Conservation (phyloP, 495 filamentous ascomycete species). For the Pseudoneurospora amorphoporcata region DNA sequence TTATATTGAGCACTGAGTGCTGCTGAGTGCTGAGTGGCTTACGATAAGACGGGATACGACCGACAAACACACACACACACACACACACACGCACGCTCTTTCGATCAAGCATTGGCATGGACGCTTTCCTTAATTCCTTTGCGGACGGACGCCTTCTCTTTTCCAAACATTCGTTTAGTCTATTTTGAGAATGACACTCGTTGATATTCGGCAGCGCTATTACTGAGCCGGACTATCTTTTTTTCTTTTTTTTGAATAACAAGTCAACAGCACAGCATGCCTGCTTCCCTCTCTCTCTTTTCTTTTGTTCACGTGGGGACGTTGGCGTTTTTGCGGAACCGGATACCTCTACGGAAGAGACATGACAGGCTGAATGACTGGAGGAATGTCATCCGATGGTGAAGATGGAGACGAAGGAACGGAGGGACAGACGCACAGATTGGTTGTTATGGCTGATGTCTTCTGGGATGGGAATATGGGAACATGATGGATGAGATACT, state of each 20-base stretch:
- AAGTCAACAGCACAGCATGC: not conserved
- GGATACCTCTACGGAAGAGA: not conserved
- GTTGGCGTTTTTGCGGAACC: not conserved
- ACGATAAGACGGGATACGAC: no score
- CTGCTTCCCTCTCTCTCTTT: not conserved
- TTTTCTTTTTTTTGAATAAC: not conserved
- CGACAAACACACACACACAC: not conserved
- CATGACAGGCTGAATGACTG: not conserved
- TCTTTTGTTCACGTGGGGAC: not conserved
- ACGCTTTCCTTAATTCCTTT: not conserved
- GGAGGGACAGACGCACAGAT: not conserved
- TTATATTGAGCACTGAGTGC: not conserved
- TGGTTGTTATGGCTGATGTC: no score
- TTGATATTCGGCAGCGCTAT: not conserved
- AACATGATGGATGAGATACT: not conserved
- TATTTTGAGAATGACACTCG: not conserved
- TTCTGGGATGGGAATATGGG: no score
- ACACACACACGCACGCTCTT: not conserved
- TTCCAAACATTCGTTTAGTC: not conserved
- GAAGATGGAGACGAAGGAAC: not conserved
- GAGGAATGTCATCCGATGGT: not conserved
- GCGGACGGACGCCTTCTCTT: not conserved
- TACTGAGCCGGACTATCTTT: no score
- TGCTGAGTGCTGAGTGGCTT: no score
- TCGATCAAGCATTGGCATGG: not conserved